A percentile compares a stretch with the other conserved stretches of the same genome.
Evolutionary conservation across 169 alveolate species (phyloP).

Genomic region (Plasmodium vivax): DNA sequence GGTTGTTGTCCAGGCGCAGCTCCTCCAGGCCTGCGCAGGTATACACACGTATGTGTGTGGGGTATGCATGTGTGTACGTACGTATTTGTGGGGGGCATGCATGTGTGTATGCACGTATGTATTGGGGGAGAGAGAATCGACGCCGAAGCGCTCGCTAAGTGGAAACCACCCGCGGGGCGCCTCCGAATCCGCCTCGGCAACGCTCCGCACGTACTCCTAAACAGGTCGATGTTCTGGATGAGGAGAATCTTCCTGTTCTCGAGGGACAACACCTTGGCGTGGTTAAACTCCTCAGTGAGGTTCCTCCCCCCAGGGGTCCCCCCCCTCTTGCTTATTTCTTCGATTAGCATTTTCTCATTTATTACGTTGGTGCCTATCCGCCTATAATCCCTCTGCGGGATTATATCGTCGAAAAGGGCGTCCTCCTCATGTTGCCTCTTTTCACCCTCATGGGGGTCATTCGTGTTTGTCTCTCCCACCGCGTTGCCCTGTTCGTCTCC

Average conservation of each 20-base stretch:
- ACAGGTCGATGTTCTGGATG: constrained; percentile 56
- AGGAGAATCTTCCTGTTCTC: constrained; percentile 44
- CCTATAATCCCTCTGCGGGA: constrained; percentile 45
- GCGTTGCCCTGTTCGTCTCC: background rate
- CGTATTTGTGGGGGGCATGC: too few species aligned
- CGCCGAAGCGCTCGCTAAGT: background rate
- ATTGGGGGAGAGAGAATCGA: background rate
- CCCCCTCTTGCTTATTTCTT: constrained; percentile 4
- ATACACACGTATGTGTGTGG: background rate
- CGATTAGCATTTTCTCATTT: constrained; percentile 61
- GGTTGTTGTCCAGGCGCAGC: constrained; percentile 35
- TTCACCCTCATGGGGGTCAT: background rate
- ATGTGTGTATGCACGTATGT: too few species aligned
- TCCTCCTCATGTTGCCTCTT: constrained; percentile 23
- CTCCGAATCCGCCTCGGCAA: background rate
- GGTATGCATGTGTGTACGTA: background rate
- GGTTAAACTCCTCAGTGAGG: constrained; percentile 21
- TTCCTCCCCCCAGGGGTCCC: background rate
- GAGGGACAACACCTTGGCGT: constrained; percentile 12
- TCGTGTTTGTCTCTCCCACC: background rate
- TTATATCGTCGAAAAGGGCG: constrained; percentile 12
- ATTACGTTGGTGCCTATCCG: constrained; percentile 37
- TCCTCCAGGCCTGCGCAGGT: constrained; percentile 32
- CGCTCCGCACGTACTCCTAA: constrained; percentile 17
- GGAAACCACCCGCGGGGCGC: background rate